Base-by-base conservation (phyloP, 2,329 filamentous ascomycete species). In the Exophiala viscosa region DNA sequence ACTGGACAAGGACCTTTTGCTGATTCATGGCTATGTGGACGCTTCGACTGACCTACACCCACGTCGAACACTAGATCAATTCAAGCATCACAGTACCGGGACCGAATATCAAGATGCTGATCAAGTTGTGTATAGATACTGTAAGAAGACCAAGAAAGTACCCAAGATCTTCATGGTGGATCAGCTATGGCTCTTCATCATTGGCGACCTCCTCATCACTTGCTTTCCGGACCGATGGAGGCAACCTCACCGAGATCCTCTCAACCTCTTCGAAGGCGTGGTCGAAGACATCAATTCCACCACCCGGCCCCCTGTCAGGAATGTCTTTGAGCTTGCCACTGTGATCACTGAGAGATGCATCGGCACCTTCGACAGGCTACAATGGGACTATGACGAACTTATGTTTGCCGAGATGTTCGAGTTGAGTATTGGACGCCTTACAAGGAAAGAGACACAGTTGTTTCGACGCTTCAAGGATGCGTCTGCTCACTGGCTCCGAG, bases 361-460 rank as follows among this genome's bases (percentile, higher is more conserved):
- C 6, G 81, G 80, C 3, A 75, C 81, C 32, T 86, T 85, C 59
- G 81, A 84, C 60, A 74, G 80, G 5, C 78, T 82, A 54, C 74
- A 76, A 3, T 55, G 48, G 55, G 77, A 76, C 17, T 77, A 83
- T 57, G 80, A 83, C 50, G 74, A 82, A 28, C 83, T 81, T 45
- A 80, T 84, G 54, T 85, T 86, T 47, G 64, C 86, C 1, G 83
- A 86, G 56, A 86, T 86, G 79, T 86, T 87, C 55, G 82, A 85
- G 58, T 76, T 75, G 11, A 81, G 78, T 1, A 84, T 86, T 38
- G 83, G 83, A 9, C 67, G 66, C 1, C 69, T 76, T 18, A 79
- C 76, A 17, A 76, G 75, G 64, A 73, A 67, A 35, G 80, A 84
- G 63, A 83, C 79, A 0, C 67, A 75, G n/a, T 73, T 85, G 0